Percentiles rank a stretch among this genome's conserved stretches.
Conservation (phyloP, 208 protist genomes). For the Wallacemonas sp. region DNA sequence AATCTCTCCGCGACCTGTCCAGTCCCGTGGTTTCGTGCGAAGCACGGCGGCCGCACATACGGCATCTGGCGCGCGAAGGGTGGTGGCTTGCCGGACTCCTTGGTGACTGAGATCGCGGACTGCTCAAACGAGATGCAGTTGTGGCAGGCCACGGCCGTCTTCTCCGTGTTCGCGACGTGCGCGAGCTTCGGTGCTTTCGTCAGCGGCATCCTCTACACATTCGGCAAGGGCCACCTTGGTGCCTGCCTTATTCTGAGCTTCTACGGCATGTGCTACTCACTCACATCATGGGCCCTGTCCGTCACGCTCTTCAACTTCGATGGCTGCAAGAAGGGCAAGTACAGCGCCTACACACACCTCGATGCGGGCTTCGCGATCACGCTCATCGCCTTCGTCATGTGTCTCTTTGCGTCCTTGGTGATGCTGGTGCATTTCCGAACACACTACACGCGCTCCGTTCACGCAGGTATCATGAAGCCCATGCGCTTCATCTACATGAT, state of each 20-base stretch:
- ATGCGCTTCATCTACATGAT: slow-evolving; percentile 45
- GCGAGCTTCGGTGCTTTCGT: slow-evolving; percentile 27
- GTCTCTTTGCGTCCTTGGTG: slow-evolving; percentile 26
- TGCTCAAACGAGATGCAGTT: slow-evolving; percentile 57
- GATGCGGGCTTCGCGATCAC: slow-evolving; percentile 49
- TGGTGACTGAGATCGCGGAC: slow-evolving; percentile 34
- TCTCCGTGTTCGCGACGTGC: slow-evolving; percentile 40
- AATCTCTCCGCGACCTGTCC: slow-evolving; percentile 41
- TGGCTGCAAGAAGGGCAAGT: slow-evolving; percentile 38
- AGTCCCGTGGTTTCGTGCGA: slow-evolving; percentile 39
- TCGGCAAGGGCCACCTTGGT: slow-evolving; percentile 43
- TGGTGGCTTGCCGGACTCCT: slow-evolving; percentile 27
- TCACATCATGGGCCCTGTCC: slow-evolving; percentile 40
- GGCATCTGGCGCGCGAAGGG: slow-evolving; percentile 44
- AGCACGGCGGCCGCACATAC: slow-evolving; percentile 30
- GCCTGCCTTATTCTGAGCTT: slow-evolving; percentile 39
- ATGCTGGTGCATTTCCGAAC: slow-evolving; percentile 34
- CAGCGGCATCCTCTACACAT: slow-evolving; percentile 27
- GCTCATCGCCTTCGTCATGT: slow-evolving; percentile 32
- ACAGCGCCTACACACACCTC: slow-evolving; percentile 35
- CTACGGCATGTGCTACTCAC: slow-evolving; percentile 36
- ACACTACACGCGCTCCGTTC: slow-evolving; percentile 40
- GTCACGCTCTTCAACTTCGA: slow-evolving; percentile 40
- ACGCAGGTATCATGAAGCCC: slow-evolving; percentile 26
- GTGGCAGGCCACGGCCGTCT: slow-evolving; percentile 41